Conservation (phyloP, 768 basidiomycete species). For the Lepiota venenata region DNA sequence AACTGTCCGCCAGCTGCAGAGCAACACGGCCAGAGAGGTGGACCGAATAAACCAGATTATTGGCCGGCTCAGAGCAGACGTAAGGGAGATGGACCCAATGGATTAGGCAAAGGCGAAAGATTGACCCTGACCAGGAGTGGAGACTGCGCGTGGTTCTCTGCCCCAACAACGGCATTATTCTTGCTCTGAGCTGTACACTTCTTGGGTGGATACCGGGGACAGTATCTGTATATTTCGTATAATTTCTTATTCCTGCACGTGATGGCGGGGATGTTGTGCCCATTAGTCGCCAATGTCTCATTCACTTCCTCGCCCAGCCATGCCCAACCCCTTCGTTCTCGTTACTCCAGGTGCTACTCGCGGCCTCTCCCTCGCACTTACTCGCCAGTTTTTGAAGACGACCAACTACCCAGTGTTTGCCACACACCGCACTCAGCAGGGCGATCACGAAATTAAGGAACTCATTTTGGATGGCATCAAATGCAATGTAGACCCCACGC, state of each 20-base stretch:
- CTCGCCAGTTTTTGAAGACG: slow-evolving; percentile 47
- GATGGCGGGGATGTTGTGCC: background rate
- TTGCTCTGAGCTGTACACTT: slow-evolving; percentile 3
- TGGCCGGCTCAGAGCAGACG: slow-evolving; percentile 25
- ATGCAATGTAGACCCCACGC: slow-evolving; percentile 34
- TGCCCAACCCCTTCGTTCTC: slow-evolving; percentile 43
- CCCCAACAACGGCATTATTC: slow-evolving; percentile 3
- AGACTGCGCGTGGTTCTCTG: background rate
- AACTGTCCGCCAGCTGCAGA: slow-evolving; percentile 31
- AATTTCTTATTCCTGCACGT: slow-evolving; percentile 2
- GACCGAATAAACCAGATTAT: slow-evolving; percentile 31
- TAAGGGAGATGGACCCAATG: slow-evolving; percentile 27
- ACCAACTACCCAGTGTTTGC: slow-evolving; percentile 52
- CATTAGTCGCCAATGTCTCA: slow-evolving; percentile 1
- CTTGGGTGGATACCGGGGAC: slow-evolving; percentile 2
- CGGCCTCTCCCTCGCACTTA: slow-evolving; percentile 53
- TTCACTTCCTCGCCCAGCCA: slow-evolving; percentile 8
- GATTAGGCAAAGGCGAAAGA: background rate
- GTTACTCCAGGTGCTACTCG: slow-evolving; percentile 51
- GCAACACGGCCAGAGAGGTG: slow-evolving; percentile 29
- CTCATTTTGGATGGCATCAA: slow-evolving; percentile 39
- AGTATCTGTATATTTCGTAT: background rate
- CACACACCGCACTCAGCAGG: slow-evolving; percentile 41
- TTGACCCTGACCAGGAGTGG: background rate
- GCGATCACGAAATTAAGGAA: slow-evolving; percentile 31